Conservation (phyloP, 176 grass and related monocot species). For the Eragrostis nindensis region DNA sequence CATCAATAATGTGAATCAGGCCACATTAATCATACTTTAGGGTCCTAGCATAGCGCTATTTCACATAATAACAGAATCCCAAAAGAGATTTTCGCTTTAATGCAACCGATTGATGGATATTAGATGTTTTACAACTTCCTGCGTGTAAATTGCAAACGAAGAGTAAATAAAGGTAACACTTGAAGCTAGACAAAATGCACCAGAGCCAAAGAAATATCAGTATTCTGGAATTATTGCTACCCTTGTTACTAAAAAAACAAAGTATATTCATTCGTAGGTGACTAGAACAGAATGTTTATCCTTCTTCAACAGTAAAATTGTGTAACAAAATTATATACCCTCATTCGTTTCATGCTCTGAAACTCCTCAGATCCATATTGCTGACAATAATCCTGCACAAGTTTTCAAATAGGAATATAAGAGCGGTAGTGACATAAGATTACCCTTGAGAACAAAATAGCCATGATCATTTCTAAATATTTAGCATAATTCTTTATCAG, state of each 20-base stretch:
- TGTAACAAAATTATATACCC: slow-evolving; percentile 57
- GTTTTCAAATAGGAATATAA: slow-evolving; percentile 34
- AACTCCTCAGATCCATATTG: slow-evolving; percentile 75
- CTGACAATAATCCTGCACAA: slow-evolving; percentile 59
- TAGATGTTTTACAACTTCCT: neutral
- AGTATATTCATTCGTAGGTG: neutral
- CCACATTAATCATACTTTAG: neutral
- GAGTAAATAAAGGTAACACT: neutral
- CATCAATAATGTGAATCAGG: neutral
- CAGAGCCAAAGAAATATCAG: neutral
- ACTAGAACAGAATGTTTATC: slow-evolving; percentile 2
- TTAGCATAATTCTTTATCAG: neutral
- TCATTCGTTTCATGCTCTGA: slow-evolving; percentile 80
- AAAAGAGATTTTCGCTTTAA: neutral
- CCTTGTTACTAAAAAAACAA: slow-evolving; percentile 15
- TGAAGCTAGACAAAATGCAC: neutral
- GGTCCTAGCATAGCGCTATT: neutral
- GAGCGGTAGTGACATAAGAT: neutral
- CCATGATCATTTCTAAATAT: neutral
- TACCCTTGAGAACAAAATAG: slow-evolving; percentile 11
- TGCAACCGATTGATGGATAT: neutral
- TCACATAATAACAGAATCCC: slow-evolving; percentile 5
- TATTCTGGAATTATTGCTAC: neutral
- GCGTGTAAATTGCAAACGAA: neutral
- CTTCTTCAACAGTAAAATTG: slow-evolving; percentile 20